Conservation (phyloP, 805 yeast genomes). For the Candida endomychidarum region DNA sequence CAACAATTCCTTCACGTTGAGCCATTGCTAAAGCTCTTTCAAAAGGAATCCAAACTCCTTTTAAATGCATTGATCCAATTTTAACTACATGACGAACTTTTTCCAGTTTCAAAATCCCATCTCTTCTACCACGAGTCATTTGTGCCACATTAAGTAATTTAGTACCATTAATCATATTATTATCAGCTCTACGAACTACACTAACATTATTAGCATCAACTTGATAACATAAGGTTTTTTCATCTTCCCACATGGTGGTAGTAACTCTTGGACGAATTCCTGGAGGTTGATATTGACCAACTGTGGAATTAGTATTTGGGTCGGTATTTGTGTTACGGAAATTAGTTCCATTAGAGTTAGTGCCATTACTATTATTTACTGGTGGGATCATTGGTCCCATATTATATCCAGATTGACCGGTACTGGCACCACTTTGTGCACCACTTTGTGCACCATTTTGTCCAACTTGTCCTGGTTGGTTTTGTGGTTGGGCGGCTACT, state of each 20-base stretch:
- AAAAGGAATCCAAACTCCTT: conserved; percentile 90
- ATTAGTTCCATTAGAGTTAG: no score
- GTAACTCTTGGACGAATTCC: conserved; percentile 64
- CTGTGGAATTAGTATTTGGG: conserved; percentile 23
- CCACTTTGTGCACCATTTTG: not conserved
- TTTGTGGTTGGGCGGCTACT: not conserved
- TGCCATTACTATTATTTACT: not conserved
- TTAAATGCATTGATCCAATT: conserved; percentile 83
- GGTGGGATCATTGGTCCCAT: conserved; percentile 5
- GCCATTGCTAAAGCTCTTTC: conserved; percentile 83
- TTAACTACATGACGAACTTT: conserved; percentile 77
- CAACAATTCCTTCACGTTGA: conserved; percentile 72
- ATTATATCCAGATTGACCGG: not conserved
- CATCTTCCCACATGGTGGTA: conserved; percentile 91
- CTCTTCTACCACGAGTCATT: conserved; percentile 85
- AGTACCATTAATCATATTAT: conserved; percentile 84
- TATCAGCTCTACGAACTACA: conserved; percentile 82
- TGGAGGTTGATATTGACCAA: conserved; percentile 47
- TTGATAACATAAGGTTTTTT: conserved; percentile 79
- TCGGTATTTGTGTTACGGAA: conserved; percentile 13
- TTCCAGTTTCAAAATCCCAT: conserved; percentile 78
- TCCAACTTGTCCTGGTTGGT: not conserved
- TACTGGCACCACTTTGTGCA: not conserved
- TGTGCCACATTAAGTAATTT: conserved; percentile 80
- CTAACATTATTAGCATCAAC: conserved; percentile 80